These are phyloP conservation scores for Wickerhamiella kurtzmanii DNA, from an alignment of 805 yeast species.

Conservation along the genomic window DNA sequence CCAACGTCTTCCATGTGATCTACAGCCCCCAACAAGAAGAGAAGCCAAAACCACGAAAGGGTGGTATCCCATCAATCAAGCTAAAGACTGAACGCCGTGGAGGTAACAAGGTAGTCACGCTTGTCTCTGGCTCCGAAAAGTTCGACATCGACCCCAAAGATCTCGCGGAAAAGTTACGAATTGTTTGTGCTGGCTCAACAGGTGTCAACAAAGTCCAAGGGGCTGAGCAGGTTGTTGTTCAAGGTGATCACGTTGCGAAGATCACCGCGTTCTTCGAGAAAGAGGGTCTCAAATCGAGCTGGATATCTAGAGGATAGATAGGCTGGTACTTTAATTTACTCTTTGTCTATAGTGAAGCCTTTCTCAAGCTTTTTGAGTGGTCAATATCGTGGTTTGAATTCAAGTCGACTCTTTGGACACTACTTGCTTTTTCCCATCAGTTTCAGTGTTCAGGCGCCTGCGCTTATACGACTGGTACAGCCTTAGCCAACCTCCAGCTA, in stretches of 20 bases:
- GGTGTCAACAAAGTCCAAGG: constrained; percentile 41
- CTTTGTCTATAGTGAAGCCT: background rate
- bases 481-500: constrained; percentile 23
- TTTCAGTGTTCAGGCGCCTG: background rate
- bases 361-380: background rate
- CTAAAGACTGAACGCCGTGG: constrained; percentile 62
- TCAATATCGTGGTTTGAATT: too few species aligned
- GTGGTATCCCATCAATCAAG: constrained; percentile 51
- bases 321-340: too few species aligned
- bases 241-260: constrained; percentile 67
- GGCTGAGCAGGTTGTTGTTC: constrained; percentile 64
- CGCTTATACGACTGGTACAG: constrained; percentile 3
- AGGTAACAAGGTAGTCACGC: constrained; percentile 71
- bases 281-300: constrained; percentile 38
- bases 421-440: too few species aligned
- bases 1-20: constrained; percentile 33
- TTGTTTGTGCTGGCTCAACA: constrained; percentile 80
- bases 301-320: constrained; percentile 43
- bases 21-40: constrained; percentile 35
- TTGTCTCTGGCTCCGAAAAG: constrained; percentile 53
- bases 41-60: constrained; percentile 36
- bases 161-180: constrained; percentile 55
- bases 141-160: constrained; percentile 52
- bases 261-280: constrained; percentile 33
- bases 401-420: too few species aligned